Evolutionary conservation across 495 filamentous ascomycete species (phyloP), one percentile per base, ranked within the genome.

Genomic region (Schizothecium vesticola): DNA sequence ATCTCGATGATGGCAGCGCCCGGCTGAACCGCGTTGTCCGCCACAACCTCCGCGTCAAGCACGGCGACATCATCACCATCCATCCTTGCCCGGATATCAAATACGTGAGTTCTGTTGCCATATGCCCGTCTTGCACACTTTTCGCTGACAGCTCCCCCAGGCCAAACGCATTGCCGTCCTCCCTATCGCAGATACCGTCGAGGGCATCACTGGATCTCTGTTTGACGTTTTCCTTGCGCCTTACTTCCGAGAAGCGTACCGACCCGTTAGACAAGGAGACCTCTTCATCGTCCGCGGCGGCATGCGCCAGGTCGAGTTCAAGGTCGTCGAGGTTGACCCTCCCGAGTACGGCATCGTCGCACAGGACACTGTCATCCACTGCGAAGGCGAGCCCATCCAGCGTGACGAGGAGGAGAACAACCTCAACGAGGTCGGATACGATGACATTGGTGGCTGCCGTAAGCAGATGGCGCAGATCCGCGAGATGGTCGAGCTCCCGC

Each of bases 21-120:
- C 91, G 95, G 68, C 93, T 99, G 80, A 99, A 99, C 86, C 93
- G 95, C 76, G 96, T 97, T 68, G 93, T 98, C 71, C 89, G 95
- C 73, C 95, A 97, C 86, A 99, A 99, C 81, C 88, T 99, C 58
- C 91, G 95, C 29, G 95, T 99, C 67, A 97, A 97, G 88, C 94
- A 97, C 78, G 96, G 95, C 72, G 95, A 99, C 79, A 89, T 98
- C 72, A 89, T 98, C 75, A 97, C 94, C 63, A 92, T 99, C 67
- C 93, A 98, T 84, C 87, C 95, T n/a, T 99, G 95, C 83, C 94
- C 96, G n/a, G 95, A 99, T 79, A 99, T 99, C 83, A 99, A 99
- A 97, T 99, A 99, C 81, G 94, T 97, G 82, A 77, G 93, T 21
- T 51, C 2, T 9, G 8, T 13, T 7, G 16, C 13, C 25, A 28